Evolutionary conservation across 768 basidiomycete genomes (phyloP), one percentile per base, ranked within the genome.

Genomic region (Krasilnikovozyma curviuscula): DNA sequence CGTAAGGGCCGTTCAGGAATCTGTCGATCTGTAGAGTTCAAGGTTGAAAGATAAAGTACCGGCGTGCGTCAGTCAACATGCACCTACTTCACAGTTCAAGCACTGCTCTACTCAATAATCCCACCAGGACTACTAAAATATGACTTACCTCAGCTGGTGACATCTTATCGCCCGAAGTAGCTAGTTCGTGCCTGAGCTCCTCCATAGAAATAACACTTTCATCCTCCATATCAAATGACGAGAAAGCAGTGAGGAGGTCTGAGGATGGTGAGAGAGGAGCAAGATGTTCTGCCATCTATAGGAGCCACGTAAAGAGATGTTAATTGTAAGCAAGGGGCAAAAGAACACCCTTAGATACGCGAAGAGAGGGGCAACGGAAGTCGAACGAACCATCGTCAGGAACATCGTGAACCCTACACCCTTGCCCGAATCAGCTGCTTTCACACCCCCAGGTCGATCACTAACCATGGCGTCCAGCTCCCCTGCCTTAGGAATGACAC

Each of bases 251-350:
- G n/a, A n/a, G n/a, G n/a, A n/a, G n/a, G n/a, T n/a, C n/a, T n/a
- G n/a, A n/a, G n/a, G n/a, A n/a, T n/a, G n/a, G n/a, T n/a, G n/a
- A n/a, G n/a, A n/a, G n/a, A n/a, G n/a, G n/a, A n/a, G 24, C 50
- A 24, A 52, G 45, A 37, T 52, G 35, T 9, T 52, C 44, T 21
- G 44, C 50, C 50, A 52, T 52, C n/a, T n/a, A n/a, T n/a, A n/a
- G n/a, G n/a, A n/a, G n/a, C n/a, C n/a, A n/a, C n/a, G n/a, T n/a
- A n/a, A n/a, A n/a, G n/a, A n/a, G n/a, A n/a, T n/a, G n/a, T n/a
- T n/a, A n/a, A n/a, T n/a, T n/a, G n/a, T n/a, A n/a, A n/a, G n/a
- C n/a, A n/a, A n/a, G n/a, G n/a, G n/a, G n/a, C n/a, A n/a, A n/a
- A n/a, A n/a, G n/a, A n/a, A n/a, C n/a, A n/a, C n/a, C n/a, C n/a